Evolutionary conservation across 2,329 filamentous ascomycete genomes (phyloP).

Genomic region (Beauveria scarabaeidicola): DNA sequence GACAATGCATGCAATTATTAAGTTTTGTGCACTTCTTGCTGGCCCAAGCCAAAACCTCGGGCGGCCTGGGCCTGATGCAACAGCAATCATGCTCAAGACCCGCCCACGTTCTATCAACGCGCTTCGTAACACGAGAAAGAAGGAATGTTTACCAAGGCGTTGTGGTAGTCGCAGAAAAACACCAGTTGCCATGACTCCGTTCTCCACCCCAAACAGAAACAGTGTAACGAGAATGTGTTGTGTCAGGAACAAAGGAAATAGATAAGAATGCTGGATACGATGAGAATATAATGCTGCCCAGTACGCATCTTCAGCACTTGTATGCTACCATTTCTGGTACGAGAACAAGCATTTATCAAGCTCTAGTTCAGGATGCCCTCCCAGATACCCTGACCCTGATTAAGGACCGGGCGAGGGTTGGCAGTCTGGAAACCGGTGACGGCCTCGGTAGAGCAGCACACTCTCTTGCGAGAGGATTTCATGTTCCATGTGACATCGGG

Average conservation of each 20-base stretch:
- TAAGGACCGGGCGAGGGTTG: slow-evolving; percentile 40
- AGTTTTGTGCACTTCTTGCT: slow-evolving; percentile 3
- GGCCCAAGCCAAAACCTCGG: background rate
- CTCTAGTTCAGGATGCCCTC: slow-evolving; percentile 50
- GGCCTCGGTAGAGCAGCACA: slow-evolving; percentile 57
- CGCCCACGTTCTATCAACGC: slow-evolving; percentile 2
- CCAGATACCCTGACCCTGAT: slow-evolving; percentile 60
- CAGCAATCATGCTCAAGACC: background rate
- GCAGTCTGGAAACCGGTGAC: slow-evolving; percentile 38
- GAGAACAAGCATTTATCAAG: background rate
- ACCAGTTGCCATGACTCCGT: slow-evolving; percentile 11
- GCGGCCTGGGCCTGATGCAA: background rate
- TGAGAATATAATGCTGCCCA: slow-evolving; percentile 10
- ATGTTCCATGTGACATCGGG: slow-evolving; percentile 28
- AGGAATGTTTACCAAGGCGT: background rate
- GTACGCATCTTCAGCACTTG: slow-evolving; percentile 6
- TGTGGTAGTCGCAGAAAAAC: slow-evolving; percentile 9
- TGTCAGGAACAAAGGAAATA: slow-evolving; percentile 17
- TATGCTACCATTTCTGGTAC: slow-evolving; percentile 8
- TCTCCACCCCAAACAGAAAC: slow-evolving; percentile 7
- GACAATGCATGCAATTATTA: slow-evolving; percentile 11
- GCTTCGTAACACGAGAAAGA: background rate
- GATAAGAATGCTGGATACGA: slow-evolving; percentile 4
- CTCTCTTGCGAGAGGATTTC: slow-evolving; percentile 50
- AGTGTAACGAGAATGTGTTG: slow-evolving; percentile 7